These are phyloP conservation scores for Aspergillus sparsus DNA, from an alignment of 495 filamentous ascomycete genomes.

Conservation along the genomic window DNA sequence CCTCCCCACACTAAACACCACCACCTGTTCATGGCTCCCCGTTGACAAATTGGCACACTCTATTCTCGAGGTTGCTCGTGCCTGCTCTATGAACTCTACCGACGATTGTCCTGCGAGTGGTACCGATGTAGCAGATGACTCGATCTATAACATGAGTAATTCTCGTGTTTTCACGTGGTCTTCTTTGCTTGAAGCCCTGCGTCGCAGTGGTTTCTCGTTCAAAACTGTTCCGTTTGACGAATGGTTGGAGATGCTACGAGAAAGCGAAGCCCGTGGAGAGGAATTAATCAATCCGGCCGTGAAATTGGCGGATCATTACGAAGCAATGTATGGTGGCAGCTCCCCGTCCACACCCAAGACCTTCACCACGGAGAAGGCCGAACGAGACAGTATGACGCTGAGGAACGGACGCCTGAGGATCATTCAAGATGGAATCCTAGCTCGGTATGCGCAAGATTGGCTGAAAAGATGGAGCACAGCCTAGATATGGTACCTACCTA, in stretches of 20 bases:
- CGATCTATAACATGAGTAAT: constrained; percentile 58
- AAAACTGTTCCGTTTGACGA: constrained; percentile 43
- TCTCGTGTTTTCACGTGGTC: constrained; percentile 53
- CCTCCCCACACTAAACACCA: constrained; percentile 49
- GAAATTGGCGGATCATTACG: constrained; percentile 60
- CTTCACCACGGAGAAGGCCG: constrained; percentile 39
- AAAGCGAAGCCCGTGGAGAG: constrained; percentile 47
- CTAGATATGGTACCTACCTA: constrained; percentile 8
- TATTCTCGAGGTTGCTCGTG: constrained; percentile 49
- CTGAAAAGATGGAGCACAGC: constrained; percentile 30
- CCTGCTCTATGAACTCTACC: constrained; percentile 22
- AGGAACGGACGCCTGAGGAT: constrained; percentile 37
- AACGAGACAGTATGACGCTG: constrained; percentile 39
- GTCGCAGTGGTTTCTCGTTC: constrained; percentile 46
- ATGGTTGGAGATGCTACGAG: constrained; percentile 52
- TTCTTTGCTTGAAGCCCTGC: constrained; percentile 49
- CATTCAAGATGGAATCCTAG: constrained; percentile 40
- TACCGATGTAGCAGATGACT: constrained; percentile 23
- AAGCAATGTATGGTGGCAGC: constrained; percentile 30
- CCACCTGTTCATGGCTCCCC: constrained; percentile 54
- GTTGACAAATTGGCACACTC: constrained; percentile 54
- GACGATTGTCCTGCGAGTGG: background rate
- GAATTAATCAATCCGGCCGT: constrained; percentile 56
- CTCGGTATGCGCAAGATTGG: constrained; percentile 41
- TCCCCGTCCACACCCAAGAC: constrained; percentile 14